phyloP scores from a whole-genome alignment of 176 grass and related monocot genomes.

The Musa troglodytarum region DNA sequence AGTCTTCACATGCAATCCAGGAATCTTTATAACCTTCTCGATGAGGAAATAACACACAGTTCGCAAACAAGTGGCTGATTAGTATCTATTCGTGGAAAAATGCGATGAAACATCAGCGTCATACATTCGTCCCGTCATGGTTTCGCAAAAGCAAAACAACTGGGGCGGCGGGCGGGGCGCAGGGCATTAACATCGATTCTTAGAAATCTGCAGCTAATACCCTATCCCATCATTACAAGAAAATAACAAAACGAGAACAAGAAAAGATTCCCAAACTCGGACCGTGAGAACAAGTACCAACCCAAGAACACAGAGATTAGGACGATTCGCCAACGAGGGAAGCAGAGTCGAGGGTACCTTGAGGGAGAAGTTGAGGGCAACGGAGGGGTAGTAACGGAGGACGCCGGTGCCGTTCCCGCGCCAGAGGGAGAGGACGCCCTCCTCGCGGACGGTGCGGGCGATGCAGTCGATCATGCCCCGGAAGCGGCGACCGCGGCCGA shows the following conservation, averaged over 20 bases:
- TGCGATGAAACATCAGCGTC: not conserved
- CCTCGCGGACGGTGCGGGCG: conserved; percentile 72
- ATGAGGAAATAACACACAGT: not conserved
- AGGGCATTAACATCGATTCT: not conserved
- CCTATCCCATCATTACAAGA: not conserved
- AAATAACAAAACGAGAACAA: not conserved
- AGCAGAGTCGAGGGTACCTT: conserved; percentile 38
- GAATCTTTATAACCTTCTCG: not conserved
- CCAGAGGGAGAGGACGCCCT: conserved; percentile 86
- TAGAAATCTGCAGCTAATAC: not conserved
- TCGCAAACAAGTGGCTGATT: not conserved
- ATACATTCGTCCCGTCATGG: not conserved
- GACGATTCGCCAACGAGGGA: not conserved
- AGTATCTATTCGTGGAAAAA: not conserved
- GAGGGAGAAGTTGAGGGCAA: conserved; percentile 99
- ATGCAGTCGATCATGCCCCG: conserved; percentile 82
- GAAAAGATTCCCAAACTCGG: not conserved
- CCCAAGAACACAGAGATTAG: not conserved
- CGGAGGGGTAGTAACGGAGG: conserved; percentile 97
- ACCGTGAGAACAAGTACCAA: not conserved
- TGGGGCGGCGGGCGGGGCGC: not conserved
- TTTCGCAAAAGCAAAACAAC: not conserved
- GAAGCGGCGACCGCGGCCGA: conserved; percentile 45
- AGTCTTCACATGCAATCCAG: not conserved
- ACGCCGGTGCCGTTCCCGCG: conserved; percentile 89